A percentile compares a stretch with the other conserved stretches of the same genome.
Evolutionary conservation across 306 rosid species (phyloP).

Genomic region (Ammopiptanthus mongolicus): DNA sequence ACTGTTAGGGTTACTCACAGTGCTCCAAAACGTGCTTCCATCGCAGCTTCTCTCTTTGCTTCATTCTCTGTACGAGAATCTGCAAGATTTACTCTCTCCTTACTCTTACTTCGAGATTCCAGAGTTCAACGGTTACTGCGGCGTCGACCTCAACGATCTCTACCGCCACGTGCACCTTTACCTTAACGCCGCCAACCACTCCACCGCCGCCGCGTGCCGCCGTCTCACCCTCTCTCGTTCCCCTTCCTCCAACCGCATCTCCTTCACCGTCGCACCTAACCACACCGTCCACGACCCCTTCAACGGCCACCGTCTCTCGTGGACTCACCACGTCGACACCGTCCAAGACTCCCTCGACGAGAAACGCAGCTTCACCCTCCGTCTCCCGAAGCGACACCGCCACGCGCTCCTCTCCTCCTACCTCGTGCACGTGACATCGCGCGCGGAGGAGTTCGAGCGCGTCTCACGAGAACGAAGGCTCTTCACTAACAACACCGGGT

Average conservation of each 20-base stretch:
- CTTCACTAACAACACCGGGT: constrained; percentile 66
- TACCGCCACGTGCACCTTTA: constrained; percentile 82
- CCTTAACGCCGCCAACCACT: constrained; percentile 53
- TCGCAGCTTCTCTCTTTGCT: constrained; percentile 76
- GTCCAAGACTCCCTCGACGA: constrained; percentile 81
- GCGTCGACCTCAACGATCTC: constrained; percentile 76
- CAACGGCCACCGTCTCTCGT: constrained; percentile 41
- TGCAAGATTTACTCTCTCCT: constrained; percentile 71
- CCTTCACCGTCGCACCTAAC: constrained; percentile 74
- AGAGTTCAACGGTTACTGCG: constrained; percentile 85
- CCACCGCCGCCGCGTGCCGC: constrained; percentile 44
- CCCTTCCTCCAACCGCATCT: constrained; percentile 65
- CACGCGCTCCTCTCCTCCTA: constrained; percentile 53
- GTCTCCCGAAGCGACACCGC: constrained; percentile 74
- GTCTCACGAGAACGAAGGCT: constrained; percentile 72
- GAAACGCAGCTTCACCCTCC: constrained; percentile 71
- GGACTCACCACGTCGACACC: constrained; percentile 86
- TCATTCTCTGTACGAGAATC: constrained; percentile 64
- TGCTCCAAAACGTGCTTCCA: constrained; percentile 75
- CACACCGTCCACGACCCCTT: constrained; percentile 69
- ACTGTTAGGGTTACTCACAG: constrained; percentile 69
- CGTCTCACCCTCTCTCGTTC: constrained; percentile 80
- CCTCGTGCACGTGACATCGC: constrained; percentile 55
- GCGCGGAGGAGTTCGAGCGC: constrained; percentile 72
- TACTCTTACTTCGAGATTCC: constrained; percentile 75